A percentile compares a stretch with the other conserved stretches of the same genome.
phyloP scores from a whole-genome alignment of 176 grass and related monocot genomes.

The Musa troglodytarum region DNA sequence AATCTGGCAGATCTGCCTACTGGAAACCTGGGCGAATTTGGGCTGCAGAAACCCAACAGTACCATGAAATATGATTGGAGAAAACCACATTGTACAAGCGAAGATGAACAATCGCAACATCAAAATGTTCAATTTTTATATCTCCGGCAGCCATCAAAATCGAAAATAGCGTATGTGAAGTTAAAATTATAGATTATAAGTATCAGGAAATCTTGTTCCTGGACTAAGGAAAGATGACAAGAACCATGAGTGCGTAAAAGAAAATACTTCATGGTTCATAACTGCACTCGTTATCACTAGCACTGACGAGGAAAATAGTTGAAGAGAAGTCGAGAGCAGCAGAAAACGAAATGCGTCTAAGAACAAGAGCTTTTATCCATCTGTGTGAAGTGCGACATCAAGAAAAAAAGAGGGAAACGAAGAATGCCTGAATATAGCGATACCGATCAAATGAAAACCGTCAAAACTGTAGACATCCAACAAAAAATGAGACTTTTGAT shows the following conservation, averaged over 20 bases:
- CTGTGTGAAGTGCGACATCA: not conserved
- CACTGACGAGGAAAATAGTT: not conserved
- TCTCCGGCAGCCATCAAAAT: not conserved
- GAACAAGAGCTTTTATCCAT: not conserved
- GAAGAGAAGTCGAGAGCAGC: not conserved
- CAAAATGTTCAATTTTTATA: too few relatives aligned
- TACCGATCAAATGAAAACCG: not conserved
- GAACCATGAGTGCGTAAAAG: not conserved
- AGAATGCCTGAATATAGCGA: not conserved
- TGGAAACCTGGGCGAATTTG: conserved; percentile 16
- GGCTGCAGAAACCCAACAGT: conserved; percentile 12
- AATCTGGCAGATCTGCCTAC: conserved; percentile 30
- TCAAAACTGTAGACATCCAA: not conserved
- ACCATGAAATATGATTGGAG: not conserved
- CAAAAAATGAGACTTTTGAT: not conserved
- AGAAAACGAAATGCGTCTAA: not conserved
- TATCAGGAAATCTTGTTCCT: not conserved
- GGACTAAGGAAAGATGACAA: not conserved
- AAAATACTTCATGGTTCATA: not conserved
- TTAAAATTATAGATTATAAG: not conserved
- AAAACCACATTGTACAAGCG: not conserved
- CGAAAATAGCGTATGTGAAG: not conserved
- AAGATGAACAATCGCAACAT: not conserved
- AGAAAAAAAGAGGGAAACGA: not conserved
- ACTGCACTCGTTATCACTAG: not conserved